phyloP scores from a whole-genome alignment of 2,329 filamentous ascomycete genomes.

The Ophiocordyceps australis region DNA sequence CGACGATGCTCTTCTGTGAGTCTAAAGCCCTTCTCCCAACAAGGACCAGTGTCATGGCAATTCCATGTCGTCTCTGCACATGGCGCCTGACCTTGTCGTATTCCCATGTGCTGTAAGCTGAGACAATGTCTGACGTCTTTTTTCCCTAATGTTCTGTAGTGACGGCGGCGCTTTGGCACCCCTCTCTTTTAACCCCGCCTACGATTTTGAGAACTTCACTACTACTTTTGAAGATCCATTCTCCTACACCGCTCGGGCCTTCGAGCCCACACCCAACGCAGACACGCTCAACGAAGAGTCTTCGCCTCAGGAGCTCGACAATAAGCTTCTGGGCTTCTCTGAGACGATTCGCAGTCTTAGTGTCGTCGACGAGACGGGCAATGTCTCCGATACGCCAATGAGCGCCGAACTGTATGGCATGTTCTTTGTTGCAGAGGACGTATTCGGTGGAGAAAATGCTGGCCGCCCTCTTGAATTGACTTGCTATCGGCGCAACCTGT shows the following conservation, averaged over 20 bases:
- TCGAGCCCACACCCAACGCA: conserved; percentile 22
- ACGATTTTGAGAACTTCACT: conserved; percentile 42
- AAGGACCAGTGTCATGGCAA: no score
- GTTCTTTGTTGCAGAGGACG: conserved; percentile 75
- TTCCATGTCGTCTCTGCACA: background rate
- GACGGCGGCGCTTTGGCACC: conserved; percentile 15
- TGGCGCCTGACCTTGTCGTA: background rate
- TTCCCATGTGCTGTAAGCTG: no score
- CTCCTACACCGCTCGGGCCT: conserved; percentile 32
- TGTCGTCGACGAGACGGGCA: conserved; percentile 46
- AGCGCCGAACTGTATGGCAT: conserved; percentile 68
- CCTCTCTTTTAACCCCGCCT: conserved; percentile 37
- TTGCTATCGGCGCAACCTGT: conserved; percentile 86
- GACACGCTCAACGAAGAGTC: conserved; percentile 26
- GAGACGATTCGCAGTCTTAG: conserved; percentile 39
- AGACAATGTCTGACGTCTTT: background rate
- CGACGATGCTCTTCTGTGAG: conserved; percentile 39
- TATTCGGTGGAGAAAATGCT: conserved; percentile 42
- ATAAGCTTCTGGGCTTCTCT: conserved; percentile 61
- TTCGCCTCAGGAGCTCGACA: conserved; percentile 40
- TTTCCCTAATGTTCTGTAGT: no score
- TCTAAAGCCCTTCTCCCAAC: conserved; percentile 3
- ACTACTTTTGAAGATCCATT: conserved; percentile 50
- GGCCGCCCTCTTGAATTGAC: conserved; percentile 63
- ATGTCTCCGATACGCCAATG: conserved; percentile 46